Conservation (phyloP, 208 protist genomes). For the Leishmania amazonensis region DNA sequence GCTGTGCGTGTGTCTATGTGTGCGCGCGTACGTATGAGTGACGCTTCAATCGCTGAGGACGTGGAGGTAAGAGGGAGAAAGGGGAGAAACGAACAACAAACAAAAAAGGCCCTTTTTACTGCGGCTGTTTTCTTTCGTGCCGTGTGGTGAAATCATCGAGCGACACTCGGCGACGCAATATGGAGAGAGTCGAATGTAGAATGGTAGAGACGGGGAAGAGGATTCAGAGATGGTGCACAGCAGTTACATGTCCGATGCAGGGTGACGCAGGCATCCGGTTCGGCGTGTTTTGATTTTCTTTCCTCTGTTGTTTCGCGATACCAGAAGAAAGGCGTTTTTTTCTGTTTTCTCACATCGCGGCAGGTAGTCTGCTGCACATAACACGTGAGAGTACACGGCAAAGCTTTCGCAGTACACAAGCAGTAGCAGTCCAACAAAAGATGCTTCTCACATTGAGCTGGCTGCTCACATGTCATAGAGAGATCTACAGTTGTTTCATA, state of each 20-base stretch:
- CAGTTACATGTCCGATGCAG: background rate
- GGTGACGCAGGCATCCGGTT: background rate
- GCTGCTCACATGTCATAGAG: background rate
- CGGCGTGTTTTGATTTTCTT: background rate
- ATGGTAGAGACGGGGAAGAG: background rate
- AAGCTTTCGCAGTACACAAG: background rate
- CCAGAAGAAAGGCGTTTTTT: background rate
- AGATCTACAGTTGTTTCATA: background rate
- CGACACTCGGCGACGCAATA: background rate
- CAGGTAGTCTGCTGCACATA: background rate
- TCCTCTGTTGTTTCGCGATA: background rate
- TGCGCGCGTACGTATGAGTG: background rate
- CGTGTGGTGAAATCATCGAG: background rate
- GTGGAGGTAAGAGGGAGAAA: background rate
- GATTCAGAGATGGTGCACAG: background rate
- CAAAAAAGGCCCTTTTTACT: background rate
- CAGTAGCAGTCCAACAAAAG: background rate
- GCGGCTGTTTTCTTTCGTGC: background rate
- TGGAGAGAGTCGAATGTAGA: background rate
- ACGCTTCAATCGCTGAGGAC: background rate
- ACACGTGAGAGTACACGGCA: background rate
- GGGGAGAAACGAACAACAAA: background rate
- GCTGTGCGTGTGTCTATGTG: background rate
- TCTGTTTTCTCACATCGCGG: background rate
- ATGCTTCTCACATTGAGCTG: background rate